Evolutionary conservation across 2,329 filamentous ascomycete species (phyloP).

Genomic region (Microdochium trichocladiopsis): DNA sequence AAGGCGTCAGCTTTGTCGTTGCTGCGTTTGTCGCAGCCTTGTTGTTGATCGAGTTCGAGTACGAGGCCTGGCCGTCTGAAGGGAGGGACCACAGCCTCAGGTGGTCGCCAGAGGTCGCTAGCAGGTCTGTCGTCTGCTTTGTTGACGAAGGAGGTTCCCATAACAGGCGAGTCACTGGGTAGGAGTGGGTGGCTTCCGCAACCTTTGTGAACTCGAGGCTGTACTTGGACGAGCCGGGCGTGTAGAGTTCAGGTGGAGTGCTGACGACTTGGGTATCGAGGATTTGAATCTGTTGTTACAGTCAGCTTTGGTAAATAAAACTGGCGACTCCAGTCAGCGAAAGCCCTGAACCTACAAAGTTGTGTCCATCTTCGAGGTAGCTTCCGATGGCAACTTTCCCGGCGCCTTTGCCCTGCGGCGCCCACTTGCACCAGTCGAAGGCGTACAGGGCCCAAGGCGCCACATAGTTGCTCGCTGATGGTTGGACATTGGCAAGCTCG

Average conservation of each 20-base stretch:
- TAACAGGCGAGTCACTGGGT: constrained; percentile 87
- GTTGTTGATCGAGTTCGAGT: constrained; percentile 63
- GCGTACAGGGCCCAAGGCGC: constrained; percentile 95
- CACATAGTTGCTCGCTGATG: constrained; percentile 83
- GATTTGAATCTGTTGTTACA: constrained; percentile 75
- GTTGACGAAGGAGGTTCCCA: constrained; percentile 95
- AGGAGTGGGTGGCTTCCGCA: constrained; percentile 95
- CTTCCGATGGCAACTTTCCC: constrained; percentile 94
- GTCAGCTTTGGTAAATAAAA: constrained; percentile 5
- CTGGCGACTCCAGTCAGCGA: background rate
- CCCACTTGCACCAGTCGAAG: constrained; percentile 99
- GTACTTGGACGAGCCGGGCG: constrained; percentile 64
- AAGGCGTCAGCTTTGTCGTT: constrained; percentile 76
- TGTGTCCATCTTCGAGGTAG: constrained; percentile 96
- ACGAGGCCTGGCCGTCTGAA: constrained; percentile 48
- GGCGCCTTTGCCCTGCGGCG: constrained; percentile 68
- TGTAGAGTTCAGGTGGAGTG: constrained; percentile 61
- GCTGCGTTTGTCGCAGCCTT: constrained; percentile 45
- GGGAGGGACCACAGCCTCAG: constrained; percentile 90
- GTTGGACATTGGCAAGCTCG: constrained; percentile 57
- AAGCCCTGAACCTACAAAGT: constrained; percentile 61
- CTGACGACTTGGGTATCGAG: constrained; percentile 76
- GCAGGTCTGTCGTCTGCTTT: constrained; percentile 89
- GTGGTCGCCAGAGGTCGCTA: constrained; percentile 93
- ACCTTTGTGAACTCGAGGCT: constrained; percentile 87